Base-by-base conservation (phyloP, 164 flowering plant species). In the Brasenia schreberi region DNA sequence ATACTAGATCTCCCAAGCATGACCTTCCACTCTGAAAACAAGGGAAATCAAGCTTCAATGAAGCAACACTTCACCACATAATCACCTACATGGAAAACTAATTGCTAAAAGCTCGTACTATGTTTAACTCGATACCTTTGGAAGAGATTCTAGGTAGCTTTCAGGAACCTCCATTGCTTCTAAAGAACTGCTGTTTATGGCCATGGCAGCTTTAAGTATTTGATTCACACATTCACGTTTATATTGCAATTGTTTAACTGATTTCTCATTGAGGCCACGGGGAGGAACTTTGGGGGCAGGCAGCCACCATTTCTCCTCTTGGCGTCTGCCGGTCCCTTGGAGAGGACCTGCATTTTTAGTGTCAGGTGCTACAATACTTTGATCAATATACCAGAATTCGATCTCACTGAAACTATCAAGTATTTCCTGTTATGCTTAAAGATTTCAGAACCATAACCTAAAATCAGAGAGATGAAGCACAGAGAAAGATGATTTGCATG, bases 131-230 rank as follows among this genome's bases (percentile, higher is more conserved):
- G 17, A 17, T 65, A 65, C 66, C 66, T 65, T 65, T 19, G 66
- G 66, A 42, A 65, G 59, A 65, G 66, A 16, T n/a, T 65, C 66
- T 27, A 65, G 18, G 59, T 65, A 65, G 6, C 56, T 43, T 43
- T 65, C 53, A n/a, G 66, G 66, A 12, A 65, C 23, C 19, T 65
- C 66, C 66, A 65, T 65, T 65, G 43, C 66, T 7, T 19, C 59
- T 45, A 65, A 65, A 45, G 59, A 53, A 65, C 6, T 65, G 59
- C 56, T 43, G 5, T 65, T 65, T 49, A 65, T 65, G 7, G 66
- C 66, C 66, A 65, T n/a, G 9, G 66, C 66, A 65, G 66, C 58
- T 65, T 65, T 65, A 65, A 65, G 66, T 12, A 65, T 65, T 65
- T 65, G 66, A 53, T 44, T 65, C 10, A 56, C 44, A 56, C 66